These are phyloP conservation scores for Stemphylium lycopersici DNA, from an alignment of 2,329 filamentous ascomycete species.

Conservation along the genomic window DNA sequence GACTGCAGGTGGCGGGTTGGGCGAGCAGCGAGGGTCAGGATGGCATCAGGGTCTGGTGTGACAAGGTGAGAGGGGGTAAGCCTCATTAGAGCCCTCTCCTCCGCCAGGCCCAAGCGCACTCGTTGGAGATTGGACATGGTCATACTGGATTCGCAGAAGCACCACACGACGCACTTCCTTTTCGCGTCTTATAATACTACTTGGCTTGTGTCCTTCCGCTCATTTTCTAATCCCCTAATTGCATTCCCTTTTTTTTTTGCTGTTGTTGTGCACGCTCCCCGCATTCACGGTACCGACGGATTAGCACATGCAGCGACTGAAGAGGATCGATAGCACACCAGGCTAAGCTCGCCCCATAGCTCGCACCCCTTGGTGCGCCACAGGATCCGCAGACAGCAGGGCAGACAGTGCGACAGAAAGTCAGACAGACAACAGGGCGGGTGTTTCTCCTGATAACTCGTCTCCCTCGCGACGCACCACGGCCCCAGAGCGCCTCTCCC, in stretches of 20 bases:
- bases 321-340: background rate
- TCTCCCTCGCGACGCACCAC: background rate
- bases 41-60: background rate
- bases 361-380: background rate
- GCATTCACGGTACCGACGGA: slow-evolving; percentile 5
- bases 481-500: slow-evolving; percentile 7
- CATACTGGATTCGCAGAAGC: slow-evolving; percentile 12
- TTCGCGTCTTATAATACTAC: slow-evolving; percentile 3
- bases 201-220: slow-evolving; percentile 1
- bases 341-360: background rate
- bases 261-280: background rate
- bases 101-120: slow-evolving; percentile 14
- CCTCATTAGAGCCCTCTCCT: background rate
- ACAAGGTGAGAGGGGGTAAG: background rate
- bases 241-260: background rate
- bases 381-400: background rate
- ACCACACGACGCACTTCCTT: slow-evolving; percentile 19
- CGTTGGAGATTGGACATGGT: slow-evolving; percentile 16
- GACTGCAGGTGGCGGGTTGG: slow-evolving; percentile 4
- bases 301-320: slow-evolving; percentile 9
- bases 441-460: background rate
- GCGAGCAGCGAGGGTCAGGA: background rate
- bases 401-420: too few species aligned
- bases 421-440: background rate
- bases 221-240: background rate